These are phyloP conservation scores for Eucalyptus microcorys DNA, from an alignment of 345 rosid species.

Conservation along the genomic window DNA sequence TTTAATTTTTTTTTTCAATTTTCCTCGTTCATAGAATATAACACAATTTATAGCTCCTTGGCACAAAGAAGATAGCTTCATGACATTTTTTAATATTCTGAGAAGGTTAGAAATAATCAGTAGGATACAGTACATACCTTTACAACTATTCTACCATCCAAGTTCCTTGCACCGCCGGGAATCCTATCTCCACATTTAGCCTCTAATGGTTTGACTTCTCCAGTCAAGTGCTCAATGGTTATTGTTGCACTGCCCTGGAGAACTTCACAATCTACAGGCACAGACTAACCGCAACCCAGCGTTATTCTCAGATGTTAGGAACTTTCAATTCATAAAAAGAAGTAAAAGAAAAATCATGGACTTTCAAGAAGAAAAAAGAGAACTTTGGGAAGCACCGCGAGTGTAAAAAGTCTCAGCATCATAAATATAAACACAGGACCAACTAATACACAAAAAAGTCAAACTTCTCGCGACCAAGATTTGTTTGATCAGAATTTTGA, in stretches of 20 bases:
- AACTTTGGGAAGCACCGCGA: background rate
- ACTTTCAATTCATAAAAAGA: background rate
- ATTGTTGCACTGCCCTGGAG: conserved; percentile 87
- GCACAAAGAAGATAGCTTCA: background rate
- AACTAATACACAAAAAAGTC: background rate
- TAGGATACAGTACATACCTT: conserved; percentile 37
- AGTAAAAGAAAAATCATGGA: background rate
- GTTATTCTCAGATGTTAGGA: background rate
- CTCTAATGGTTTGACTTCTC: conserved; percentile 90
- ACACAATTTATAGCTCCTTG: no score
- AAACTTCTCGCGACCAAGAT: background rate
- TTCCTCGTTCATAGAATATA: no score
- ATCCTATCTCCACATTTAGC: conserved; percentile 78
- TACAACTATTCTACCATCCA: conserved; percentile 93
- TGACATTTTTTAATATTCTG: background rate
- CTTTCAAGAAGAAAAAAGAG: background rate
- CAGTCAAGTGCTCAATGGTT: conserved; percentile 92
- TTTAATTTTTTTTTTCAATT: no score
- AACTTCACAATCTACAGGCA: conserved; percentile 92
- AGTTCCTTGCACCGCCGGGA: conserved; percentile 95
- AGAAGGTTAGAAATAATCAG: background rate
- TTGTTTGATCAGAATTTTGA: background rate
- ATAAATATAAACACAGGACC: background rate
- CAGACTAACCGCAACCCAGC: conserved; percentile 35
- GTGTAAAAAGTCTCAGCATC: background rate